phyloP scores from a whole-genome alignment of 2,329 filamentous ascomycete species.

The Scolecobasidium constrictum region DNA sequence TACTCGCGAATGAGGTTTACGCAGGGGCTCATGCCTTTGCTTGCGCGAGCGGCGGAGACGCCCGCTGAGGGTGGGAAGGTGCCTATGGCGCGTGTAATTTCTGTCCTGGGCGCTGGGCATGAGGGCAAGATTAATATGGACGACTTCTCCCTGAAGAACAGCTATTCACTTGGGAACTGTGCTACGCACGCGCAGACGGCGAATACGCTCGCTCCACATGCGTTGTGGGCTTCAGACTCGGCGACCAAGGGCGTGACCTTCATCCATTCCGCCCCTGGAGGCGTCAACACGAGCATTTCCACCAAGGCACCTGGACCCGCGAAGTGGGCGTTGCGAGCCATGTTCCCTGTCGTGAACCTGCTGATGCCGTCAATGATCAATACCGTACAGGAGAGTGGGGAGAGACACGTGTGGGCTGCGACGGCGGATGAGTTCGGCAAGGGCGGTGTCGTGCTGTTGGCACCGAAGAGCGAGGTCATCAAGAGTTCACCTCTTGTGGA shows the following conservation, averaged over 20 bases:
- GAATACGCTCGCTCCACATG: constrained; percentile 19
- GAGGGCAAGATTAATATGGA: constrained; percentile 15
- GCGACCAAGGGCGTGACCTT: constrained; percentile 16
- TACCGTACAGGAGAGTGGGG: constrained; percentile 19
- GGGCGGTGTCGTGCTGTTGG: constrained; percentile 16
- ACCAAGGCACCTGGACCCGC: not conserved
- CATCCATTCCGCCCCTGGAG: constrained; percentile 18
- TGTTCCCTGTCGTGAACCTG: constrained; percentile 10
- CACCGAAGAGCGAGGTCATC: constrained; percentile 11
- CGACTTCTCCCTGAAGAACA: constrained; percentile 19
- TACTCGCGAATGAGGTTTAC: constrained; percentile 29
- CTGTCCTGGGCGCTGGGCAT: constrained; percentile 19
- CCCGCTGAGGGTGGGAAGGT: constrained; percentile 10
- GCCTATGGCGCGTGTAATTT: constrained; percentile 19
- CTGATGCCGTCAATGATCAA: constrained; percentile 15
- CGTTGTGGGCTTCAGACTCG: constrained; percentile 17
- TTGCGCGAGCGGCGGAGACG: constrained; percentile 14
- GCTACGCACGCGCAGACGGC: constrained; percentile 15
- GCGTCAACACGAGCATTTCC: constrained; percentile 15
- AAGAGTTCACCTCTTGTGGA: constrained; percentile 10
- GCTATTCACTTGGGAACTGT: constrained; percentile 17
- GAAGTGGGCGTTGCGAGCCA: constrained; percentile 9
- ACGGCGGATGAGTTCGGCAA: constrained; percentile 17
- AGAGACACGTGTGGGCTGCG: constrained; percentile 21
- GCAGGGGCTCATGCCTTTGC: constrained; percentile 24